Conservation (phyloP, 768 basidiomycete species). For the Tulasnella sp. region DNA sequence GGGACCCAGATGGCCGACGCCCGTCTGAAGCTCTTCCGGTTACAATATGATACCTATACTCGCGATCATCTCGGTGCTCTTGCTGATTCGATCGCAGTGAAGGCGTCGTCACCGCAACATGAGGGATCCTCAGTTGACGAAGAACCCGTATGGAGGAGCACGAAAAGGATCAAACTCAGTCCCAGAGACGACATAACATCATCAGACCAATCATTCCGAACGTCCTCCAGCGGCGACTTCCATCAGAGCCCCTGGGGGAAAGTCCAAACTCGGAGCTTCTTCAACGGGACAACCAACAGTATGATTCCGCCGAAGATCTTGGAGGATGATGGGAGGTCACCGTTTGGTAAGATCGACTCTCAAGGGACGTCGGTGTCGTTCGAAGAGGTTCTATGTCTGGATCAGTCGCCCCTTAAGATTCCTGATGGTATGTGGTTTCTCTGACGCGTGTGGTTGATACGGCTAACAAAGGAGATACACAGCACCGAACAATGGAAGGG, state of each 20-base stretch:
- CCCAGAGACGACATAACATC: constrained; percentile 45
- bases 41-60: constrained; percentile 94
- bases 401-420: neutral
- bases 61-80: constrained; percentile 87
- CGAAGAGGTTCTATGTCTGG: neutral
- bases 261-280: constrained; percentile 37
- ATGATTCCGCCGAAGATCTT: neutral
- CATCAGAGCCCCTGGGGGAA: constrained; percentile 29
- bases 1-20: constrained; percentile 36
- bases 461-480: neutral
- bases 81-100: constrained; percentile 80
- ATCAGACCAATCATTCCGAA: neutral
- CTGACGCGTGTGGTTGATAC: neutral
- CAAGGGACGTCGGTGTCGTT: neutral
- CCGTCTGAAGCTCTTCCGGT: constrained; percentile 76
- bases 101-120: constrained; percentile 12
- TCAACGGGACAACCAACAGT: neutral
- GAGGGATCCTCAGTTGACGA: constrained; percentile 8
- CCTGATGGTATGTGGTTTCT: neutral
- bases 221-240: constrained; percentile 10
- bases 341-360: neutral
- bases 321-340: neutral
- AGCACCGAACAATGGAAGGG: neutral
- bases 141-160: constrained; percentile 34
- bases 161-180: constrained; percentile 72